Evolutionary conservation across 2,329 filamentous ascomycete species (phyloP).

Genomic region (Huntiella moniliformis): DNA sequence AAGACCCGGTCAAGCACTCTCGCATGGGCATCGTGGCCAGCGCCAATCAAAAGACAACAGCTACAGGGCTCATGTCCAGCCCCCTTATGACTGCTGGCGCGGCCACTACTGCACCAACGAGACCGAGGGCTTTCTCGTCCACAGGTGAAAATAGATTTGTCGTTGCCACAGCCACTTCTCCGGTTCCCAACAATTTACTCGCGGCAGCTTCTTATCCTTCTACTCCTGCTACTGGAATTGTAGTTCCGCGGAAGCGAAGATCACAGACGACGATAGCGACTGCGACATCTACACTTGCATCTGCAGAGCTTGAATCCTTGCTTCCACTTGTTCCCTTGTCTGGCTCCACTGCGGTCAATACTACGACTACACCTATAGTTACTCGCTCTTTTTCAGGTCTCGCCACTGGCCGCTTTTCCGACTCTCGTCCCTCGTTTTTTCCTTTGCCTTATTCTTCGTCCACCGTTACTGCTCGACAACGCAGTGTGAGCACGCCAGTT

Average conservation of each 20-base stretch:
- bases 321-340: background rate
- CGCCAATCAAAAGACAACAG: constrained; percentile 6
- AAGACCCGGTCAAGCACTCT: background rate
- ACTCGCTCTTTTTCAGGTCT: background rate
- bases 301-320: background rate
- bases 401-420: background rate
- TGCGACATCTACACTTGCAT: constrained; percentile 4
- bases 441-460: constrained; percentile 2
- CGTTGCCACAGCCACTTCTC: background rate
- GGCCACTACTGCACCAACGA: constrained; percentile 3
- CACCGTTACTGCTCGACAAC: background rate
- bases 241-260: background rate
- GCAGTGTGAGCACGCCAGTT: background rate
- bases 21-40: constrained; percentile 4
- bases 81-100: constrained; percentile 9
- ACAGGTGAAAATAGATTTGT: background rate
- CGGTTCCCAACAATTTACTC: background rate
- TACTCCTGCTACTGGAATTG: background rate
- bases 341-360: too few relatives aligned
- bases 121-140: background rate
- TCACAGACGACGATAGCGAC: background rate
- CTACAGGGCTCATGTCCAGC: constrained; percentile 8
- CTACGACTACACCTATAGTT: background rate
- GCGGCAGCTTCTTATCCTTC: background rate
- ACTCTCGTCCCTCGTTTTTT: constrained; percentile 6